Evolutionary conservation across 805 yeast genomes (phyloP).

Genomic region (Suhomyces prunicola): DNA sequence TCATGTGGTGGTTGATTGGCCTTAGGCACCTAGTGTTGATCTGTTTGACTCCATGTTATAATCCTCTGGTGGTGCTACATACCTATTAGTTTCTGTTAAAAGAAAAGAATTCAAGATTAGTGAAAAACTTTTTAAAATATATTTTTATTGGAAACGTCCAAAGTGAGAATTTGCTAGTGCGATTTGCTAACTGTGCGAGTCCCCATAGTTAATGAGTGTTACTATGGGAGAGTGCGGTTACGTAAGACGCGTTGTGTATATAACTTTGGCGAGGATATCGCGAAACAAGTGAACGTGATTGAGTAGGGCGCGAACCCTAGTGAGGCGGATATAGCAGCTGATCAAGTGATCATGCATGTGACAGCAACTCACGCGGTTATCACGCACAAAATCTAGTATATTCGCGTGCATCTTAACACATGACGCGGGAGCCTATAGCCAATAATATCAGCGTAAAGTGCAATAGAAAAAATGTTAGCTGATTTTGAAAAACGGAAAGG

Average conservation of each 20-base stretch:
- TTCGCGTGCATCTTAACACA: background rate
- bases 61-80: conserved; percentile 7
- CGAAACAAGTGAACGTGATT: background rate
- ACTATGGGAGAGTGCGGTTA: background rate
- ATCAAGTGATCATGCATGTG: background rate
- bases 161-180: conserved; percentile 1
- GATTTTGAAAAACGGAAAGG: conserved; percentile 7
- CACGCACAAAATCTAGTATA: too few relatives aligned
- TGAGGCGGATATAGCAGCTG: background rate
- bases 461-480: conserved; percentile 9
- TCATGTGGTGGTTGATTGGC: background rate
- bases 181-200: conserved; percentile 1
- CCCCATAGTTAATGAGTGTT: background rate
- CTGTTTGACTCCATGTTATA: background rate
- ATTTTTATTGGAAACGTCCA: conserved; percentile 4
- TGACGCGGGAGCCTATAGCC: conserved; percentile 3
- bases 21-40: background rate
- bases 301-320: conserved; percentile 1
- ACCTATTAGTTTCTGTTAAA: conserved; percentile 14
- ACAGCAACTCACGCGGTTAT: background rate
- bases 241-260: background rate
- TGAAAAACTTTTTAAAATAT: conserved; percentile 7
- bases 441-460: conserved; percentile 10
- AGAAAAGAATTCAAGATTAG: conserved; percentile 4
- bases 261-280: background rate